Percentiles rank a stretch among this genome's conserved stretches.
These are phyloP conservation scores for Amanita pseudoporphyria DNA, from an alignment of 768 basidiomycete species.

Conservation along the genomic window DNA sequence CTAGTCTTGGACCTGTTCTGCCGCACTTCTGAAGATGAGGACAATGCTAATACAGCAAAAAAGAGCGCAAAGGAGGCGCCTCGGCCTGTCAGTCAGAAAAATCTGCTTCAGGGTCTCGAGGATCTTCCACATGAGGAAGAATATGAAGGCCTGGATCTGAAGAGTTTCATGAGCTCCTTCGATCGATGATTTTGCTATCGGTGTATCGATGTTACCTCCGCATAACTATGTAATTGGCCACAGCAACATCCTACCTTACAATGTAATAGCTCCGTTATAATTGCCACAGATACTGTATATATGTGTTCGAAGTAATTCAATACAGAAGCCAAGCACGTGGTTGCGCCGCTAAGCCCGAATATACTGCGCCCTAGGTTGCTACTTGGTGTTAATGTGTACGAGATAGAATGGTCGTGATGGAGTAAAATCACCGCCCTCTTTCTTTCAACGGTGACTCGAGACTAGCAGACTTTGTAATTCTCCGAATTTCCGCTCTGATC, in stretches of 20 bases:
- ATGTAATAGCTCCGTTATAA: not conserved
- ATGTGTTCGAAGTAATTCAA: not conserved
- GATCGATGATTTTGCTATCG: slow-evolving; percentile 31
- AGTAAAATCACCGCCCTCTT: not conserved
- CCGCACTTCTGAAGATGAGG: slow-evolving; percentile 74
- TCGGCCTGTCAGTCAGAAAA: slow-evolving; percentile 67
- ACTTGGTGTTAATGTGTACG: not conserved
- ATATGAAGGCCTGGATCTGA: slow-evolving; percentile 79
- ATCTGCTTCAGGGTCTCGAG: slow-evolving; percentile 80
- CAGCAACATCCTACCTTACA: not conserved
- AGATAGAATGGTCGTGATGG: too few species aligned
- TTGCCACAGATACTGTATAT: slow-evolving; percentile 2
- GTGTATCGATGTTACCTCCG: not conserved
- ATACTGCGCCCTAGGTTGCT: not conserved
- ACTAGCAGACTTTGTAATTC: slow-evolving; percentile 32
- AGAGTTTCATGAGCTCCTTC: slow-evolving; percentile 83
- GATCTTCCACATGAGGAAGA: slow-evolving; percentile 91
- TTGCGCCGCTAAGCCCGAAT: too few species aligned
- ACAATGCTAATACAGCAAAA: slow-evolving; percentile 40
- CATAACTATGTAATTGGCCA: not conserved
- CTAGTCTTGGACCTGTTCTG: slow-evolving; percentile 91
- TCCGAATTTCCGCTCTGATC: slow-evolving; percentile 77
- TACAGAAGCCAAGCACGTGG: not conserved
- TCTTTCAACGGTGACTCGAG: not conserved
- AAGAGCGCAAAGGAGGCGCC: slow-evolving; percentile 44